A percentile compares a stretch with the other conserved stretches of the same genome.
phyloP scores from a whole-genome alignment of 2,329 filamentous ascomycete genomes.

The Epichloe elymi region DNA sequence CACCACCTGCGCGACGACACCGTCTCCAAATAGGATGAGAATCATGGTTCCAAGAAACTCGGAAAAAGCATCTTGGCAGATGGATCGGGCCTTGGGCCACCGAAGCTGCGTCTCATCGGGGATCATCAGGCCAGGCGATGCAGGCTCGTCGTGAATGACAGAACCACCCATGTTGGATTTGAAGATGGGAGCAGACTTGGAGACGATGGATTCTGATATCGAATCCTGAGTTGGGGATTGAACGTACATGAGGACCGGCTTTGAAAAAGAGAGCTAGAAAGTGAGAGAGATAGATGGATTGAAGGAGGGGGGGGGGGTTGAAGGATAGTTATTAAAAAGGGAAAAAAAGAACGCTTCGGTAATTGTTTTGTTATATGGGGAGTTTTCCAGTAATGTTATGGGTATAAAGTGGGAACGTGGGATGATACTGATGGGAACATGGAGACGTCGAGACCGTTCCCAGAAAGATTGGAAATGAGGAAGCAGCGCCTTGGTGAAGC shows the following conservation, averaged over 20 bases:
- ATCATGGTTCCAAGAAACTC: conserved; percentile 59
- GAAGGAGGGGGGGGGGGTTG: not conserved
- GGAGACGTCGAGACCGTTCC: not conserved
- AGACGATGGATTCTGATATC: conserved; percentile 20
- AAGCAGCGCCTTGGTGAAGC: not conserved
- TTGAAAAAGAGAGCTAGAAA: not conserved
- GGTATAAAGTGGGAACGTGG: not conserved
- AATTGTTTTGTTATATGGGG: not conserved
- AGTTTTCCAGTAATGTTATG: not conserved
- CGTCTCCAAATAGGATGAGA: conserved; percentile 56
- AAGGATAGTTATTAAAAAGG: not conserved
- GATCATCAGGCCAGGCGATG: conserved; percentile 5
- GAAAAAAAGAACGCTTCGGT: not conserved
- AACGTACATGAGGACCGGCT: conserved; percentile 16
- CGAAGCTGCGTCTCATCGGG: conserved; percentile 14
- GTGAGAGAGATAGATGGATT: not conserved
- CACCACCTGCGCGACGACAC: conserved; percentile 56
- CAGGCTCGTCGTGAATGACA: conserved; percentile 12
- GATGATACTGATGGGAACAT: not conserved
- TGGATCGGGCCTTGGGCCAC: conserved; percentile 41
- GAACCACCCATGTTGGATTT: conserved; percentile 19
- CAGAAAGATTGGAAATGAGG: not conserved
- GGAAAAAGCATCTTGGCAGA: conserved; percentile 45
- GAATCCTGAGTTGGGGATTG: conserved; percentile 15
- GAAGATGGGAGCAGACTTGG: conserved; percentile 17